These are phyloP conservation scores for Uromyces viciae-fabae DNA, from an alignment of 1,284 basidiomycete genomes.

Conservation along the genomic window DNA sequence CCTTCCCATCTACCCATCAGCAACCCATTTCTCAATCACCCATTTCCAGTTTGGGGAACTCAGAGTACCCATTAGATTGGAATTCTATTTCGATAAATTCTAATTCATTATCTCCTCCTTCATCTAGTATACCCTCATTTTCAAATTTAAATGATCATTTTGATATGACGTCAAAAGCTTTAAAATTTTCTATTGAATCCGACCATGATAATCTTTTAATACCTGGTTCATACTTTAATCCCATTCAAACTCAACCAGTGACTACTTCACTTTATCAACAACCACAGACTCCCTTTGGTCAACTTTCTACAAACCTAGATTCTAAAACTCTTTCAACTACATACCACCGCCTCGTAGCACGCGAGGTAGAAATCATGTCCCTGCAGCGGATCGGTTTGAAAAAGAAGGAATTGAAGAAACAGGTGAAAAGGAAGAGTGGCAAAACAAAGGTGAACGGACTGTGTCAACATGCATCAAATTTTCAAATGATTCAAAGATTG, in stretches of 20 bases:
- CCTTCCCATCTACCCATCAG: too few relatives aligned
- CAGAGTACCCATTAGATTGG: too few relatives aligned
- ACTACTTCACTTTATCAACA: constrained; percentile 34
- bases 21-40: too few relatives aligned
- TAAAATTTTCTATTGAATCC: not conserved
- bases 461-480: not conserved
- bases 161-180: too few relatives aligned
- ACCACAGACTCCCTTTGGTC: constrained; percentile 26
- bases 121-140: too few relatives aligned
- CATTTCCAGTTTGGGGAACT: too few relatives aligned
- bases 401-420: not conserved
- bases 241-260: constrained; percentile 10
- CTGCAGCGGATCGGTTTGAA: constrained; percentile 43
- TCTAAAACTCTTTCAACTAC: not conserved
- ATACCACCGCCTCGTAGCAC: constrained; percentile 43
- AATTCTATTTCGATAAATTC: too few relatives aligned
- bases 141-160: too few relatives aligned
- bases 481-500: not conserved
- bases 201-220: not conserved
- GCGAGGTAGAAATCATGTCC: constrained; percentile 33
- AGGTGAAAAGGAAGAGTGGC: not conserved
- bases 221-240: not conserved
- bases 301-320: not conserved
- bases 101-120: too few relatives aligned
- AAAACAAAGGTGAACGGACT: constrained; percentile 12